A percentile compares a stretch with the other conserved stretches of the same genome.
These are phyloP conservation scores for Chaetomium olivaceum DNA, from an alignment of 2,329 filamentous ascomycete genomes.

Conservation along the genomic window DNA sequence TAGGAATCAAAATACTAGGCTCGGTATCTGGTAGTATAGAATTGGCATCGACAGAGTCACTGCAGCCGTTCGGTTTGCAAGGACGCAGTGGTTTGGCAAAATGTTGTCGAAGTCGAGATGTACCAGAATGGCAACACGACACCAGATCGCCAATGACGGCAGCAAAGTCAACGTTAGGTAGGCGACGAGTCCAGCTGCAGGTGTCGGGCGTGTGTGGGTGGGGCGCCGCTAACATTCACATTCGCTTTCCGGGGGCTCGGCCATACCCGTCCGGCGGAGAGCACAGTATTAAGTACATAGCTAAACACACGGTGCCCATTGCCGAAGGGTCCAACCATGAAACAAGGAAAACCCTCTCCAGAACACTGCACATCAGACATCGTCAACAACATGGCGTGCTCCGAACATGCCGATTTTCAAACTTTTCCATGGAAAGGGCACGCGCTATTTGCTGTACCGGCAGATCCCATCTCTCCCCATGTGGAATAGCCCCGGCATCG, in stretches of 20 bases:
- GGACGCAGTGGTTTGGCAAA: neutral
- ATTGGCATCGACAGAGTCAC: neutral
- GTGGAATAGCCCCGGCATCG: neutral
- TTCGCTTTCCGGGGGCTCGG: neutral
- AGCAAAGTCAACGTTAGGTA: neutral
- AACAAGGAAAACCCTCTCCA: neutral
- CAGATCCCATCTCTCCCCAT: neutral
- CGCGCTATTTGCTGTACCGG: neutral
- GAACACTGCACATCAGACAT: constrained; percentile 6
- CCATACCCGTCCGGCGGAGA: constrained; percentile 1
- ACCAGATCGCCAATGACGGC: constrained; percentile 13
- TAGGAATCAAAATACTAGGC: constrained; percentile 1
- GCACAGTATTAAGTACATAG: neutral
- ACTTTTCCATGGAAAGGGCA: neutral
- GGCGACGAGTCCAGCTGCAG: neutral
- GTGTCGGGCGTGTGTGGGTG: neutral
- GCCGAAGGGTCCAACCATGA: neutral
- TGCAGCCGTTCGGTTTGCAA: neutral
- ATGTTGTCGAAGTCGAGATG: constrained; percentile 1
- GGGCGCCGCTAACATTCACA: neutral
- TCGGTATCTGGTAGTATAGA: neutral
- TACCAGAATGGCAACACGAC: neutral
- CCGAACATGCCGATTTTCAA: neutral
- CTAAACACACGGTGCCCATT: neutral
- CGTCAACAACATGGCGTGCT: constrained; percentile 6